Evolutionary conservation across 345 rosid genomes (phyloP).

Genomic region (Trapa incisa): DNA sequence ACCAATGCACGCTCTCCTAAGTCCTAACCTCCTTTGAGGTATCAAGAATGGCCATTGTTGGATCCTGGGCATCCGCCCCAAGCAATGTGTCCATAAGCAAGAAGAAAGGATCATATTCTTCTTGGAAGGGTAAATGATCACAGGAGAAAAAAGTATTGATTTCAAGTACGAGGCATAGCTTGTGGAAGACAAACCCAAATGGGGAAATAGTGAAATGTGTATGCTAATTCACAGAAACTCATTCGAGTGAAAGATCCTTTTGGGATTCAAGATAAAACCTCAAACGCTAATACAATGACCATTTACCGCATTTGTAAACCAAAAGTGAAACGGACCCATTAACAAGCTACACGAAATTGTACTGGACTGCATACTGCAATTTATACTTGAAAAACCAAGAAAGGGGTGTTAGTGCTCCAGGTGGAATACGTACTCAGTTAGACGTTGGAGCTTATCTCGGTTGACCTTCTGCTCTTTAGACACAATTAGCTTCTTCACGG

Average conservation of each 20-base stretch:
- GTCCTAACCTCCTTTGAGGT: too few species aligned
- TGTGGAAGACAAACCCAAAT: background rate
- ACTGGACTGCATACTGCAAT: background rate
- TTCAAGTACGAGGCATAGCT: background rate
- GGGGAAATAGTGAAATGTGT: background rate
- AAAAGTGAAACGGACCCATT: background rate
- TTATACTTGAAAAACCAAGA: background rate
- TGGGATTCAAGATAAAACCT: background rate
- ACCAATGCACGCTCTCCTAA: too few species aligned
- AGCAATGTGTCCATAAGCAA: too few species aligned
- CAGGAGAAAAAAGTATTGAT: background rate
- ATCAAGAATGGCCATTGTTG: too few species aligned
- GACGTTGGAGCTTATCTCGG: constrained; percentile 55
- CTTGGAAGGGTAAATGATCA: too few species aligned
- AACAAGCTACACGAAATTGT: background rate
- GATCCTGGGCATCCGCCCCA: too few species aligned
- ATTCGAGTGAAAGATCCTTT: background rate
- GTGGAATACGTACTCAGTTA: constrained; percentile 77
- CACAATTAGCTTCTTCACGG: constrained; percentile 52
- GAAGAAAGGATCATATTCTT: background rate
- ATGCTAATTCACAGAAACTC: background rate
- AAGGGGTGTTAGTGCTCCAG: constrained; percentile 39
- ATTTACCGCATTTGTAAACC: background rate
- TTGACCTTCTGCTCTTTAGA: constrained; percentile 60
- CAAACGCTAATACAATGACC: background rate